These are phyloP conservation scores for Erodium chrysanthum DNA, from an alignment of 441 rosid species.

Conservation along the genomic window DNA sequence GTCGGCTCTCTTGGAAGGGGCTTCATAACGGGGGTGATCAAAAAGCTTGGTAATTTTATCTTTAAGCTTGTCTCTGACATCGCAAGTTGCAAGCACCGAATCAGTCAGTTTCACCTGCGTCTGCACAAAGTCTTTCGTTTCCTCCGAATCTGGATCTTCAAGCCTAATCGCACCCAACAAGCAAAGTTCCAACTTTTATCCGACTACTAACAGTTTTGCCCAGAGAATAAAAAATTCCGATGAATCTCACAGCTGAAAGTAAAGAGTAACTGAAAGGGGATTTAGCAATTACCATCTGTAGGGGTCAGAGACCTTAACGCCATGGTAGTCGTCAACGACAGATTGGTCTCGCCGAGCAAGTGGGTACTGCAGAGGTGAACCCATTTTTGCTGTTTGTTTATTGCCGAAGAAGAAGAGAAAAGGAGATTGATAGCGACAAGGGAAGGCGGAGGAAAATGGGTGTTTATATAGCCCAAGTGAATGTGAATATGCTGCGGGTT, in stretches of 20 bases:
- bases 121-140: conserved; percentile 59
- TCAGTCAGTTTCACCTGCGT: conserved; percentile 64
- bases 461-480: no score
- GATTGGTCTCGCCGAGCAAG: conserved; percentile 57
- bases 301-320: conserved; percentile 63
- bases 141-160: conserved; percentile 84
- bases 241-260: background rate
- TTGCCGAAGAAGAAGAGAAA: no score
- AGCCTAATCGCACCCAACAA: conserved; percentile 38
- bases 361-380: conserved; percentile 48
- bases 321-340: conserved; percentile 63
- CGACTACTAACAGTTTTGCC: no score
- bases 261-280: background rate
- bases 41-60: conserved; percentile 48
- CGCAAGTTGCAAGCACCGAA: conserved; percentile 53
- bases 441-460: no score
- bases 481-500: no score
- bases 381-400: no score
- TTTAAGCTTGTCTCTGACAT: conserved; percentile 45
- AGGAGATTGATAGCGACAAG: no score
- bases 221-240: background rate
- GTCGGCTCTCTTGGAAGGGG: conserved; percentile 51
- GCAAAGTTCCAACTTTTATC: no score
- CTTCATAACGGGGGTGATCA: conserved; percentile 73
- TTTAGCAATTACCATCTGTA: conserved; percentile 53